Base-by-base conservation (phyloP, 768 basidiomycete genomes). In the Boletus rex-veris region DNA sequence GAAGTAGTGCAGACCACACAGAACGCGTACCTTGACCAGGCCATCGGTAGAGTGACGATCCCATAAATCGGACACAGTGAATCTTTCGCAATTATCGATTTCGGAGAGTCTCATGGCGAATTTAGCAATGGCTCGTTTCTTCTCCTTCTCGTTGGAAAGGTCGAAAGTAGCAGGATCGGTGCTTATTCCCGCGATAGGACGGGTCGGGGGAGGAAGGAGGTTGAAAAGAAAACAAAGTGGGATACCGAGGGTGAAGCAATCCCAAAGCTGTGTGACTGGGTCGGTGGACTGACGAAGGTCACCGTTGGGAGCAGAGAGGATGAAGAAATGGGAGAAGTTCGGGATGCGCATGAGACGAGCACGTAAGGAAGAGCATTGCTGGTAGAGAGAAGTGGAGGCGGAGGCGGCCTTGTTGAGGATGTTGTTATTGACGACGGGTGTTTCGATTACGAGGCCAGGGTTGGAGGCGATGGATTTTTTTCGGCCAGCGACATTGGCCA, bases 201-300 rank as follows among this genome's bases (percentile, higher is more conserved):
- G 62, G 19, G 68, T 63, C 15, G 75, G 71, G 4, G 68, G 65
- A 37, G 88, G 87, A 52, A 98, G 85, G 70, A 89, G 85, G 74
- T 99, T 96, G 79, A 92, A 96, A 63, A 99, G 85, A 76, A 90
- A 97, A 75, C 93, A 96, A 61, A 98, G 88, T 42, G 94, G 87
- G 45, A 92, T 85, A 54, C 97, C 97, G 35, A 93, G 82, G 39
- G 93, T 86, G 74, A 99, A 90, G 68, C 90, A 85, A 66, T 92
- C 90, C 87, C 95, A 96, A 46, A 98, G 84, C 70, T 93, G 91
- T 44, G 88, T 86, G 64, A 99, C 96, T 36, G 93, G 92, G 74
- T 98, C 94, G 40, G 87, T 88, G 33, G 88, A 90, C 70, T 84
- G 84, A 53, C 90, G 81, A 33, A 77, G 72, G 39, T 85, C 77